These are phyloP conservation scores for Rubus idaeus DNA, from an alignment of 306 rosid species.

Conservation along the genomic window DNA sequence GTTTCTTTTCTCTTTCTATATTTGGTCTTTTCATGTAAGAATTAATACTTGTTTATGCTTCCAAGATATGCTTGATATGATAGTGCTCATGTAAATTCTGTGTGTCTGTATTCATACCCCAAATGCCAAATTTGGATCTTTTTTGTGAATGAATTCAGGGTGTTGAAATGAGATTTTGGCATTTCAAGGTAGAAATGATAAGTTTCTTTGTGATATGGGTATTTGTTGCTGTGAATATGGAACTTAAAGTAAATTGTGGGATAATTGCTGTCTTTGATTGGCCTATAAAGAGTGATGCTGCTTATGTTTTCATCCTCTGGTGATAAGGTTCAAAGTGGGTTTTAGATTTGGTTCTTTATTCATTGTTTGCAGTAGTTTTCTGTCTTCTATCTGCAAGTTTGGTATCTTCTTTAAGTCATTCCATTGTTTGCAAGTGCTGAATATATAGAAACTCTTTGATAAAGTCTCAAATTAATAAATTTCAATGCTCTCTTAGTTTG, in stretches of 20 bases:
- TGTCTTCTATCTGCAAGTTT: neutral
- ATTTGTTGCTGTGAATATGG: neutral
- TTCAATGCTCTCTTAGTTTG: neutral
- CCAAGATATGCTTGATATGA: neutral
- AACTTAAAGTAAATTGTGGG: neutral
- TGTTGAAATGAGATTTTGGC: neutral
- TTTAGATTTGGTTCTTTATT: neutral
- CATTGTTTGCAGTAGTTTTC: neutral
- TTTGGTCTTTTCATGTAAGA: neutral
- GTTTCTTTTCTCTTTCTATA: neutral
- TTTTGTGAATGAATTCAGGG: neutral
- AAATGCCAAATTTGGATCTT: neutral
- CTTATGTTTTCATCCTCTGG: neutral
- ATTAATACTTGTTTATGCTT: constrained; percentile 1
- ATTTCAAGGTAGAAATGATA: neutral
- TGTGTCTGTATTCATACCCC: constrained; percentile 4
- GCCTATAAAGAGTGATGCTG: neutral
- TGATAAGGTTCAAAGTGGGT: neutral
- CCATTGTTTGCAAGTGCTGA: neutral
- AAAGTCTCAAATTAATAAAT: neutral
- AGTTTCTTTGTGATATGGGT: neutral
- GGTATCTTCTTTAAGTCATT: neutral
- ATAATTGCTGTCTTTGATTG: neutral
- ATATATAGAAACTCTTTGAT: neutral
- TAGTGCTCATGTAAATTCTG: constrained; percentile 10